phyloP scores from a whole-genome alignment of 345 rosid genomes.

The Iberis pinnata region DNA sequence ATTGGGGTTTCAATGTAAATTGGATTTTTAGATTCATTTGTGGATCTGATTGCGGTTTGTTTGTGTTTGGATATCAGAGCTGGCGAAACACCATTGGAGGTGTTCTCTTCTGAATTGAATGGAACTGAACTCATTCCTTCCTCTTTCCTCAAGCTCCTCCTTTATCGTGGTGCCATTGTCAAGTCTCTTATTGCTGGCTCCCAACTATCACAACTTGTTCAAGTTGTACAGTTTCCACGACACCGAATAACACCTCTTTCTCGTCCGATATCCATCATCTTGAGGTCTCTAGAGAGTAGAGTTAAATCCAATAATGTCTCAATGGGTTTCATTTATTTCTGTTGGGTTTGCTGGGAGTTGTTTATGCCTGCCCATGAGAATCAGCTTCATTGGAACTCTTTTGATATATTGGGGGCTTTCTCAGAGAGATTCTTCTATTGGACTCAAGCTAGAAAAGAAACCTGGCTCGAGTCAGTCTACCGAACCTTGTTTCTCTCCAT shows the following conservation, averaged over 20 bases:
- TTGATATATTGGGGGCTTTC: constrained; percentile 58
- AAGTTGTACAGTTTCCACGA: too few species aligned
- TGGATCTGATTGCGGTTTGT: too few species aligned
- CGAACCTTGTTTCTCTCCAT: constrained; percentile 47
- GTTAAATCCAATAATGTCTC: too few species aligned
- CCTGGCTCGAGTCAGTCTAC: constrained; percentile 23
- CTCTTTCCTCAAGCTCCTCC: constrained; percentile 43
- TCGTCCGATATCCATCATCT: constrained; percentile 42
- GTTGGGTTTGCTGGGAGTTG: constrained; percentile 76
- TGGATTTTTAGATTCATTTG: too few species aligned
- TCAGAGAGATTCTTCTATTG: constrained; percentile 34
- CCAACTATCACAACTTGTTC: constrained; percentile 34
- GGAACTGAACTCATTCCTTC: constrained; percentile 47
- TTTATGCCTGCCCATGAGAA: constrained; percentile 51
- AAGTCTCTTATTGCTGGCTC: constrained; percentile 31
- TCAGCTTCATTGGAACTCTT: constrained; percentile 58
- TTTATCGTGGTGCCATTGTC: constrained; percentile 68
- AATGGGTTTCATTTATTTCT: too few species aligned
- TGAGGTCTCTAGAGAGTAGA: constrained; percentile 52
- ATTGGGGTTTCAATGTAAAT: too few species aligned
- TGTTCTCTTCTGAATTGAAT: constrained; percentile 53
- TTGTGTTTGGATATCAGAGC: constrained; percentile 56
- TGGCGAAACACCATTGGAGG: constrained; percentile 65
- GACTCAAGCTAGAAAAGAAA: too few species aligned
- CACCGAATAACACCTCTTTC: constrained; percentile 20